phyloP scores from a whole-genome alignment of 2,329 filamentous ascomycete genomes.

The Phyllosticta capitalensis region DNA sequence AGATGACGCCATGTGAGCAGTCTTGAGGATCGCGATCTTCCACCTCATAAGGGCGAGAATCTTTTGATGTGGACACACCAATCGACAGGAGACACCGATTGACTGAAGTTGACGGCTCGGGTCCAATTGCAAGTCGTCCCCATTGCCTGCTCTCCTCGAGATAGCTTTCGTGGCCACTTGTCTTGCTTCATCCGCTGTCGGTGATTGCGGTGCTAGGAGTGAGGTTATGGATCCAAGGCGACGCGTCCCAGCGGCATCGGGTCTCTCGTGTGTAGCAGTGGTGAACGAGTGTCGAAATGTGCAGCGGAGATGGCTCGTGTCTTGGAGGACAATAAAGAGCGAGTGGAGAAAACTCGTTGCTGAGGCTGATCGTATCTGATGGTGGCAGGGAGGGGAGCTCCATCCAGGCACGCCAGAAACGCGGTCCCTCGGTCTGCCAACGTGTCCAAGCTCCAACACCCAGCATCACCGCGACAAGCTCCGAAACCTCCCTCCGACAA shows the following conservation, averaged over 20 bases:
- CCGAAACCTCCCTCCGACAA: background rate
- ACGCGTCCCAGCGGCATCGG: background rate
- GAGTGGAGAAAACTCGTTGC: background rate
- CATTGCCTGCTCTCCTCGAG: too few relatives aligned
- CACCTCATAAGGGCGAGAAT: too few relatives aligned
- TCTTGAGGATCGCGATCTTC: too few relatives aligned
- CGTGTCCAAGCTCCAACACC: background rate
- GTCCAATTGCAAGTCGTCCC: too few relatives aligned
- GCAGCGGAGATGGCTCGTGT: background rate
- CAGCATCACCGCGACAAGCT: background rate
- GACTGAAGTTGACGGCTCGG: too few relatives aligned
- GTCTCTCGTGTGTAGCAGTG: background rate
- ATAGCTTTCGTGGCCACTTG: background rate
- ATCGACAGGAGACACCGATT: too few relatives aligned
- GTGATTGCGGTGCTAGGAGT: background rate
- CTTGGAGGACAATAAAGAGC: background rate
- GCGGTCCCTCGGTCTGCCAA: background rate
- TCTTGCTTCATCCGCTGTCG: background rate
- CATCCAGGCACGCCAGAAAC: background rate
- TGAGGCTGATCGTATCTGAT: background rate
- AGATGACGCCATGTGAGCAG: too few relatives aligned
- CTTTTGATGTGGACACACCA: too few relatives aligned
- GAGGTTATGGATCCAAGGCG: background rate
- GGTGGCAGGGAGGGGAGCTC: background rate
- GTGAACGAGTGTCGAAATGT: background rate